Evolutionary conservation across 306 rosid species (phyloP).

Genomic region (Trifolium repens): DNA sequence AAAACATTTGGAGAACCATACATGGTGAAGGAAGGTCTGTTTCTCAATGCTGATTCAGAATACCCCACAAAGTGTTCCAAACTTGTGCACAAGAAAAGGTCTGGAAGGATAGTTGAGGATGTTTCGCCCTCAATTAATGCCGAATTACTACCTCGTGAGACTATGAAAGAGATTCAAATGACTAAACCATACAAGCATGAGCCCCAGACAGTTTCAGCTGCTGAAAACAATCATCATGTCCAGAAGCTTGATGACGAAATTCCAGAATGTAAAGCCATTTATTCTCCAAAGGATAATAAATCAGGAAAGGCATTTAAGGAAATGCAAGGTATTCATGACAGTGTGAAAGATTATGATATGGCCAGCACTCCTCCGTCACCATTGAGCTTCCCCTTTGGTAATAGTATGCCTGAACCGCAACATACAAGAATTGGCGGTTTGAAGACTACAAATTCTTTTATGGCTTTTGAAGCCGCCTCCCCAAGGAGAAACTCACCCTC

Average conservation of each 20-base stretch:
- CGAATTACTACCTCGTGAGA: constrained; percentile 46
- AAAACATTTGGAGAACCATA: constrained; percentile 81
- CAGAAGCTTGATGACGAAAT: constrained; percentile 63
- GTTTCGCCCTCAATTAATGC: constrained; percentile 52
- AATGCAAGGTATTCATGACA: constrained; percentile 41
- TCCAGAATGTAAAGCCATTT: constrained; percentile 46
- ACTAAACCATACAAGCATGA: constrained; percentile 45
- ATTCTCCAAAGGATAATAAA: constrained; percentile 53
- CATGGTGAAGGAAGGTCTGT: constrained; percentile 88
- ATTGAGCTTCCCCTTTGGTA: constrained; percentile 48
- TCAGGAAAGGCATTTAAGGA: constrained; percentile 49
- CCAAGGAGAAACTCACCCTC: constrained; percentile 46
- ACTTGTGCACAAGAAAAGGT: constrained; percentile 80
- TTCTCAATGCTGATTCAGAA: constrained; percentile 73
- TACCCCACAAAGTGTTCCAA: constrained; percentile 84
- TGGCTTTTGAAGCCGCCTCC: constrained; percentile 43
- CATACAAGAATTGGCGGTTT: constrained; percentile 45
- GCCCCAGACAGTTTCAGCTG: constrained; percentile 44
- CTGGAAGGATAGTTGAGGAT: constrained; percentile 64
- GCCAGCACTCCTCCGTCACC: constrained; percentile 43
- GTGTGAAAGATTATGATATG: constrained; percentile 43
- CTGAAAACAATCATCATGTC: constrained; percentile 46
- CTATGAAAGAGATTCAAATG: constrained; percentile 45
- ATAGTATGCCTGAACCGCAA: constrained; percentile 47
- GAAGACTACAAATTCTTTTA: constrained; percentile 47